Conservation (phyloP, 208 protist species). For the Acanthamoeba royreba region DNA sequence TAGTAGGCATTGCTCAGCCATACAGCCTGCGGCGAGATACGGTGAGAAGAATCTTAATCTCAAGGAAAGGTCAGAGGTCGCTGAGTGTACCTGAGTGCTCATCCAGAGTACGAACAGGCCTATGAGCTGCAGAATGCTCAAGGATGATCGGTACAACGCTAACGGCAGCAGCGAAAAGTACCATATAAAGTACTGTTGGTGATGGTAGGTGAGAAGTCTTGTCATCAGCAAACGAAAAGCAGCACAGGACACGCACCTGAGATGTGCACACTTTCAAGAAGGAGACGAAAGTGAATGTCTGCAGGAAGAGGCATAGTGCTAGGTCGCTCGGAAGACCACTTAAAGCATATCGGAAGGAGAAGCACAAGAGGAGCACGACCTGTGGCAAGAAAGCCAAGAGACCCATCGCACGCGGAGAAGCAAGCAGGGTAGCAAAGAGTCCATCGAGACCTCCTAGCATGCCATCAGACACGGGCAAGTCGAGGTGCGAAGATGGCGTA, state of each 20-base stretch:
- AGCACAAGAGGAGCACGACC: constrained; percentile 64
- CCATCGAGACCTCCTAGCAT: background rate
- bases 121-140: background rate
- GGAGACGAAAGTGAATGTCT: constrained; percentile 78
- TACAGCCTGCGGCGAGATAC: background rate
- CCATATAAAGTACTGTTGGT: constrained; percentile 82
- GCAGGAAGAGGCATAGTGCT: constrained; percentile 65
- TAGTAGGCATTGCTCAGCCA: constrained; percentile 74
- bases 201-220: background rate
- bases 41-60: background rate
- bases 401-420: background rate
- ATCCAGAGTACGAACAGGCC: constrained; percentile 51
- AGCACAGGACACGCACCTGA: constrained; percentile 11
- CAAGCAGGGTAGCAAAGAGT: background rate
- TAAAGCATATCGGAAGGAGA: background rate
- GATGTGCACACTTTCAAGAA: constrained; percentile 83
- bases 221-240: background rate
- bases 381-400: constrained; percentile 77
- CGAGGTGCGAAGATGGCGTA: background rate
- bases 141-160: constrained; percentile 44
- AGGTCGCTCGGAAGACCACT: constrained; percentile 46
- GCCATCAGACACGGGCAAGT: background rate
- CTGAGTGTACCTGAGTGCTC: constrained; percentile 21
- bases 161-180: constrained; percentile 75
- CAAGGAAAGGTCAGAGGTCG: background rate